Conservation (phyloP, 140 eudicot species). For the Anethum foeniculum region DNA sequence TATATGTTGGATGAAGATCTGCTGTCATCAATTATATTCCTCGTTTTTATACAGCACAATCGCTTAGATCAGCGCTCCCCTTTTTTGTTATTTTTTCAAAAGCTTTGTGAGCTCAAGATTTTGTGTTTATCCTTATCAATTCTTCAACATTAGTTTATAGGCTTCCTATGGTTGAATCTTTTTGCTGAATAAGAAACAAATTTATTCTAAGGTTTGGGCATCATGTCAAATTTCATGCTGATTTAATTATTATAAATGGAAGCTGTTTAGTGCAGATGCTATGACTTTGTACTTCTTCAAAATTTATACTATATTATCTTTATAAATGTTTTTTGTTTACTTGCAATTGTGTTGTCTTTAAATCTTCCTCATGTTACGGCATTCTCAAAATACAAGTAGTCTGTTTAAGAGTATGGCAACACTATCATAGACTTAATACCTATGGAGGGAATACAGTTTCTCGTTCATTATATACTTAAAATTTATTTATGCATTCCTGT, state of each 20-base stretch:
- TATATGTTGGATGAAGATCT: neutral
- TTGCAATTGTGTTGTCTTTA: neutral
- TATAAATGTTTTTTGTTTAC: neutral
- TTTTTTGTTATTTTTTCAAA: too few species aligned
- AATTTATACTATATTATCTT: too few species aligned
- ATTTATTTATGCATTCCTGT: neutral
- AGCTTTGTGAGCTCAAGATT: too few species aligned
- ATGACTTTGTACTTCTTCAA: too few species aligned
- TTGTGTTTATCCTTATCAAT: too few species aligned
- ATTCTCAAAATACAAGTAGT: neutral
- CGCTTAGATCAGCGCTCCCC: neutral
- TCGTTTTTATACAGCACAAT: neutral
- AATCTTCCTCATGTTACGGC: neutral
- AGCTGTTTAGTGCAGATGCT: neutral
- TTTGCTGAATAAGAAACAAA: neutral
- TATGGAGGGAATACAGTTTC: neutral
- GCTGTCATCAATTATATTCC: neutral
- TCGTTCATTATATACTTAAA: neutral
- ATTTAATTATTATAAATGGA: too few species aligned
- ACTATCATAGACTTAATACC: neutral
- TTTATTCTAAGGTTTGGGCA: neutral
- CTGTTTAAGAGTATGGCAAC: neutral
- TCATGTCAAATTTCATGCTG: neutral
- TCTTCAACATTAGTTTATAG: too few species aligned
- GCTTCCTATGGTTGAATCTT: too few species aligned